Evolutionary conservation across 306 rosid species (phyloP).

Genomic region (Luffa acutangula): DNA sequence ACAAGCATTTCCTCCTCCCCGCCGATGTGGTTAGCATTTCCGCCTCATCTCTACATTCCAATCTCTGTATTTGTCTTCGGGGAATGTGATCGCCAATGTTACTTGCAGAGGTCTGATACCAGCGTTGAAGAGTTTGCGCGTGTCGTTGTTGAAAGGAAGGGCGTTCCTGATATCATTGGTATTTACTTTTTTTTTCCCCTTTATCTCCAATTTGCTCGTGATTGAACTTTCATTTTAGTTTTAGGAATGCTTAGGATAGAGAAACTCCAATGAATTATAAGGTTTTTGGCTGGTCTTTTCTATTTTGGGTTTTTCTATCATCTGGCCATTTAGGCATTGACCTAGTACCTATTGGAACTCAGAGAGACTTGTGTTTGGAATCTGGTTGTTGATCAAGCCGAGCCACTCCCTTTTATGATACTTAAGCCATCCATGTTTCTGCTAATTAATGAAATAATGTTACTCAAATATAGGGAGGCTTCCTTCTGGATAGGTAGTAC

Average conservation of each 20-base stretch:
- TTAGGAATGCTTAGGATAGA: neutral
- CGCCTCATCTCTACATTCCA: neutral
- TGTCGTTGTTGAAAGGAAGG: slow-evolving; percentile 37
- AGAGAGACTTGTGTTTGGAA: too few species aligned
- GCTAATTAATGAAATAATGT: too few species aligned
- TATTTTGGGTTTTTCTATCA: neutral
- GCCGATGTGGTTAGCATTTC: slow-evolving; percentile 41
- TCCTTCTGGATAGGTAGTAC: too few species aligned
- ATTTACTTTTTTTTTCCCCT: neutral
- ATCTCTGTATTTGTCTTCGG: neutral
- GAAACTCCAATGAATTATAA: neutral
- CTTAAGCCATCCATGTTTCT: too few species aligned
- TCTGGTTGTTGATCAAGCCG: too few species aligned
- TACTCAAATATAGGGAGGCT: too few species aligned
- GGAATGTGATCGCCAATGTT: neutral
- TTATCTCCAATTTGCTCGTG: neutral
- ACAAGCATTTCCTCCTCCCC: slow-evolving; percentile 39
- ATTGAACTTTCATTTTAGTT: neutral
- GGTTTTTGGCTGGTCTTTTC: neutral
- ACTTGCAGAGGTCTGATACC: slow-evolving; percentile 37
- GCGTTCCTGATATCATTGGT: slow-evolving; percentile 65
- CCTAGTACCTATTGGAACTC: too few species aligned
- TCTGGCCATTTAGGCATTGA: neutral
- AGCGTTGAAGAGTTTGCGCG: slow-evolving; percentile 51
- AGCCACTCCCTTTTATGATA: too few species aligned